phyloP scores from a whole-genome alignment of 257 asterid genomes.

The Petrea volubilis region DNA sequence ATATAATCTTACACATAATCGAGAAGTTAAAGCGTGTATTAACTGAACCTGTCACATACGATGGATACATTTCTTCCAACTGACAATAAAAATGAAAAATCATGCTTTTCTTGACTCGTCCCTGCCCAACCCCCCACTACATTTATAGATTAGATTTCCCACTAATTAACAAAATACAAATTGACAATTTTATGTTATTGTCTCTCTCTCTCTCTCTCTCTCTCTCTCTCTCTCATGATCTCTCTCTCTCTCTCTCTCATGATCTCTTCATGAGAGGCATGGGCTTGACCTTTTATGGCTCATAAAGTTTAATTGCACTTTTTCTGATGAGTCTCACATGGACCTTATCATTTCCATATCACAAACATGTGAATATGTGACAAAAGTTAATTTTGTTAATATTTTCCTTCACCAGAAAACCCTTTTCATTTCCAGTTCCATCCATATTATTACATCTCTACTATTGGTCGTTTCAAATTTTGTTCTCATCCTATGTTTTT shows the following conservation, averaged over 20 bases:
- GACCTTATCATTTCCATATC: conserved; percentile 26
- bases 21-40: no score
- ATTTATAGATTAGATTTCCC: not conserved
- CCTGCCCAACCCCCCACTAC: conserved; percentile 17
- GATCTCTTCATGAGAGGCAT: conserved; percentile 41
- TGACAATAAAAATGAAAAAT: not conserved
- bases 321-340: conserved; percentile 40
- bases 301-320: conserved; percentile 29
- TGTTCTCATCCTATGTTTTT: not conserved
- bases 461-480: not conserved
- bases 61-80: no score
- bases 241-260: conserved; percentile 2
- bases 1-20: no score
- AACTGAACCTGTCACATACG: no score
- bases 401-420: conserved; percentile 1
- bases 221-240: conserved; percentile 4
- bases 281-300: conserved; percentile 27
- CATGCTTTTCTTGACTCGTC: conserved; percentile 20
- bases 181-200: not conserved
- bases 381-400: conserved; percentile 22
- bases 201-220: no score
- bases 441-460: not conserved
- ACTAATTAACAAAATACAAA: not conserved
- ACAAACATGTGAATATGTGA: conserved; percentile 32
- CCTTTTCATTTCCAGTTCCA: conserved; percentile 1